Evolutionary conservation across 2,329 filamentous ascomycete species (phyloP).

Genomic region (Apiospora kogelbergensis): DNA sequence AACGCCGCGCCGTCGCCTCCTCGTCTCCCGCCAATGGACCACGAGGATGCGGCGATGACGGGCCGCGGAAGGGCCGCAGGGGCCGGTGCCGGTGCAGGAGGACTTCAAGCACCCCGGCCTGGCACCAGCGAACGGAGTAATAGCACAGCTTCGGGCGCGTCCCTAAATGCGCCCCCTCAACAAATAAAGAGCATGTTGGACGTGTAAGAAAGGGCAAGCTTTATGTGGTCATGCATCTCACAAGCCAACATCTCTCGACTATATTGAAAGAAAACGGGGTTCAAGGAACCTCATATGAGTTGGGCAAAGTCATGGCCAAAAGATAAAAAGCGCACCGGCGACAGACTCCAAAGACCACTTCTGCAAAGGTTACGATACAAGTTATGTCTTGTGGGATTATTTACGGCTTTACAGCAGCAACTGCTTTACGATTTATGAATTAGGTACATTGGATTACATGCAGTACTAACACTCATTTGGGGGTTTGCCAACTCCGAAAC

Average conservation of each 20-base stretch:
- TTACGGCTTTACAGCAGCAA: background rate
- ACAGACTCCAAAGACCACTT: background rate
- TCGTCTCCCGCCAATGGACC: slow-evolving; percentile 39
- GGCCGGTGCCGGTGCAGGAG: background rate
- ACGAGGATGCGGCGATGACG: slow-evolving; percentile 20
- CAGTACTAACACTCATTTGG: background rate
- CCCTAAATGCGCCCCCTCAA: slow-evolving; percentile 49
- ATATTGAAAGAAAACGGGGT: background rate
- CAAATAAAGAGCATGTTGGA: slow-evolving; percentile 60
- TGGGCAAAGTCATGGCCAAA: background rate
- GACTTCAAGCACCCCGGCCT: background rate
- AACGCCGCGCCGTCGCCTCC: slow-evolving; percentile 29
- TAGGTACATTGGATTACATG: background rate
- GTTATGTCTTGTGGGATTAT: background rate
- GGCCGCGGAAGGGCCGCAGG: slow-evolving; percentile 23
- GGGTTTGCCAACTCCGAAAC: background rate
- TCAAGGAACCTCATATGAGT: background rate
- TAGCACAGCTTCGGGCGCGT: slow-evolving; percentile 47
- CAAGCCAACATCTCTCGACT: background rate
- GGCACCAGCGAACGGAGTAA: slow-evolving; percentile 39
- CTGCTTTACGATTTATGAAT: background rate
- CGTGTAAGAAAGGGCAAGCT: background rate
- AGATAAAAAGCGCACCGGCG: background rate
- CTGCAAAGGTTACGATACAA: no score
- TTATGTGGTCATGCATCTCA: background rate